Percentiles rank a stretch among this genome's conserved stretches.
phyloP scores from a whole-genome alignment of 2,329 filamentous ascomycete species.

The Cordyceps pruinosa region DNA sequence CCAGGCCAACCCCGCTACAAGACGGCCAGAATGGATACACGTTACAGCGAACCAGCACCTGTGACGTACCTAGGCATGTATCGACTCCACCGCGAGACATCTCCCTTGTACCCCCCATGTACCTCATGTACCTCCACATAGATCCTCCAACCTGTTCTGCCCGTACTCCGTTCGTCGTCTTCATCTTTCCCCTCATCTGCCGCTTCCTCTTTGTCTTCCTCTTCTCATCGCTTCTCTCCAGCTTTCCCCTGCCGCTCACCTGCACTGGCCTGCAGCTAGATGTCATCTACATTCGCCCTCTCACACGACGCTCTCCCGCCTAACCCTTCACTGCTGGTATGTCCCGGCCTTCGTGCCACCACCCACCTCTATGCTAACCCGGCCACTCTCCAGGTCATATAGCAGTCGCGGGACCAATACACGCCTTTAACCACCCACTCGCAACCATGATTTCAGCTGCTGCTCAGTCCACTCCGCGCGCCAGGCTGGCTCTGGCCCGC shows the following conservation, averaged over 20 bases:
- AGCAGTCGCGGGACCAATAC: constrained; percentile 2
- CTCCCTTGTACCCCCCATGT: background rate
- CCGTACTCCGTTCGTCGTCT: background rate
- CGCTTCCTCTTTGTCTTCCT: background rate
- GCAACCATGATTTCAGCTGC: constrained; percentile 3
- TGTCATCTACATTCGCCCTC: background rate
- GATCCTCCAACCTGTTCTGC: background rate
- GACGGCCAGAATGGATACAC: background rate
- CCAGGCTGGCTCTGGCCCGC: constrained; percentile 12
- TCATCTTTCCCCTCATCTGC: constrained; percentile 9
- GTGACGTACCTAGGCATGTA: too few relatives aligned
- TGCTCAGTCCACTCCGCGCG: constrained; percentile 10
- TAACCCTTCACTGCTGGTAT: constrained; percentile 1
- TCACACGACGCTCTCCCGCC: constrained; percentile 1
- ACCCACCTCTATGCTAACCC: background rate
- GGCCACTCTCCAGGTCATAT: background rate
- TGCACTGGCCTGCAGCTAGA: constrained; percentile 1
- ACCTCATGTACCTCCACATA: background rate
- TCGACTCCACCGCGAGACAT: too few relatives aligned
- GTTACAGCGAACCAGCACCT: too few relatives aligned
- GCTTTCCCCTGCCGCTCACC: background rate
- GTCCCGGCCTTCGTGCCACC: background rate
- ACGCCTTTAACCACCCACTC: background rate
- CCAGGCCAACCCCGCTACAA: too few relatives aligned
- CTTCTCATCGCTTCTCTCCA: background rate